Evolutionary conservation across 208 protist genomes (phyloP).

Genomic region (Acanthamoeba castellanii): DNA sequence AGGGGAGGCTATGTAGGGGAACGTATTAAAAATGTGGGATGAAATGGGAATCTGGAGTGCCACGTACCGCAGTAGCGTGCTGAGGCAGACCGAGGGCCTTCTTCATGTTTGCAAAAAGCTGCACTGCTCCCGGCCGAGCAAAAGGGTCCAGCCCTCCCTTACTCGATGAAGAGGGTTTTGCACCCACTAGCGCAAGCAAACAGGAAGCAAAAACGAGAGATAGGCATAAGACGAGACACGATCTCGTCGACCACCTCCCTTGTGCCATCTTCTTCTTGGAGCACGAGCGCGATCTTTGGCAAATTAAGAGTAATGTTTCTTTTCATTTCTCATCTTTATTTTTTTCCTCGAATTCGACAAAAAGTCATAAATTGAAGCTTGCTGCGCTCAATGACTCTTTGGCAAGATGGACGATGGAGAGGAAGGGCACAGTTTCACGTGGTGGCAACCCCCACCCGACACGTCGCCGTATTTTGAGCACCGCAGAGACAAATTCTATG

Average conservation of each 20-base stretch:
- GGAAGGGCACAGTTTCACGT: not conserved
- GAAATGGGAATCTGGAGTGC: not conserved
- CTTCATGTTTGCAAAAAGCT: not conserved
- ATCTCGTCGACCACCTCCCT: too few species aligned
- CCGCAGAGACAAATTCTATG: conserved; percentile 16
- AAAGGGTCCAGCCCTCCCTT: not conserved
- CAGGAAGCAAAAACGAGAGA: not conserved
- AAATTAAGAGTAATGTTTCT: too few species aligned
- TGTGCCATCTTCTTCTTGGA: too few species aligned
- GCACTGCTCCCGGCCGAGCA: not conserved
- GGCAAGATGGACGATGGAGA: not conserved
- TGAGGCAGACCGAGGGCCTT: not conserved
- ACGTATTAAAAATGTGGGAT: not conserved
- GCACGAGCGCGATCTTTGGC: too few species aligned
- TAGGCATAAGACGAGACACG: not conserved
- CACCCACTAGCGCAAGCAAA: not conserved
- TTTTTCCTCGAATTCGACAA: not conserved
- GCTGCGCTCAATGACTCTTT: too few species aligned
- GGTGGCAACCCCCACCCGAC: conserved; percentile 16
- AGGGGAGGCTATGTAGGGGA: not conserved
- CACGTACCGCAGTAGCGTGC: not conserved
- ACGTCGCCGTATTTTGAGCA: conserved; percentile 2
- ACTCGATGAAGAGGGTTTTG: too few species aligned
- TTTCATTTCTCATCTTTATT: not conserved
- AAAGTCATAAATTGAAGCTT: not conserved